A percentile compares a stretch with the other conserved stretches of the same genome.
Evolutionary conservation across 306 rosid genomes (phyloP).

Genomic region (Arachis stenosperma): DNA sequence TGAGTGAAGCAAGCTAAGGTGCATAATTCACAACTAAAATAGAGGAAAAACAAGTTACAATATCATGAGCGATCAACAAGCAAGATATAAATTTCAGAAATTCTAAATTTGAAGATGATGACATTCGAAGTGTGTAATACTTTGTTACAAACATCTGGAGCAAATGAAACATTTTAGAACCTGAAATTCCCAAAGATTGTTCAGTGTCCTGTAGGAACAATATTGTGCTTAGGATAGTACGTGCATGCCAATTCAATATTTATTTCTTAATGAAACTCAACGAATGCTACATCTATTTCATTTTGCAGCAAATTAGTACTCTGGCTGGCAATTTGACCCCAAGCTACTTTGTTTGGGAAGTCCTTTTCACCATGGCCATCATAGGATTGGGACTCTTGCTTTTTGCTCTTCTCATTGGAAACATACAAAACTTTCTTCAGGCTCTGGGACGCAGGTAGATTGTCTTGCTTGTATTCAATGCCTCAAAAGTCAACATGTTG

Average conservation of each 20-base stretch:
- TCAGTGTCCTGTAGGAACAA: background rate
- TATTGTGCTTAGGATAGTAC: background rate
- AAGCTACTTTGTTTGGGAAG: constrained; percentile 77
- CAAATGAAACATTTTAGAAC: background rate
- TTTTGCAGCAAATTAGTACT: constrained; percentile 87
- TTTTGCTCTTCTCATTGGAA: constrained; percentile 86
- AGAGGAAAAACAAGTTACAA: background rate
- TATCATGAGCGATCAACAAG: background rate
- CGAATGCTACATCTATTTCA: constrained; percentile 29
- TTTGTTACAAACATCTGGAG: background rate
- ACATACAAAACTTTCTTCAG: constrained; percentile 89
- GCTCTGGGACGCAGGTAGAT: constrained; percentile 79
- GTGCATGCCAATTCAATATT: background rate
- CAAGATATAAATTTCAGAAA: background rate
- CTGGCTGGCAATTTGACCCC: constrained; percentile 79
- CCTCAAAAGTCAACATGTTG: constrained; percentile 1
- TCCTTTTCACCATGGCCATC: constrained; percentile 69
- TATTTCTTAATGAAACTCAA: constrained; percentile 18
- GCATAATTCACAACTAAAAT: background rate
- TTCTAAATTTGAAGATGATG: background rate
- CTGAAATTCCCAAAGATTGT: constrained; percentile 11
- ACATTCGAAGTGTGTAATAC: background rate
- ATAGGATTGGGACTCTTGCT: constrained; percentile 81
- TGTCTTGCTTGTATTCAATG: constrained; percentile 25
- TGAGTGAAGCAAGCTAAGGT: constrained; percentile 2